Evolutionary conservation across 2,329 filamentous ascomycete species (phyloP).

Genomic region (Acrocalymma vagum): DNA sequence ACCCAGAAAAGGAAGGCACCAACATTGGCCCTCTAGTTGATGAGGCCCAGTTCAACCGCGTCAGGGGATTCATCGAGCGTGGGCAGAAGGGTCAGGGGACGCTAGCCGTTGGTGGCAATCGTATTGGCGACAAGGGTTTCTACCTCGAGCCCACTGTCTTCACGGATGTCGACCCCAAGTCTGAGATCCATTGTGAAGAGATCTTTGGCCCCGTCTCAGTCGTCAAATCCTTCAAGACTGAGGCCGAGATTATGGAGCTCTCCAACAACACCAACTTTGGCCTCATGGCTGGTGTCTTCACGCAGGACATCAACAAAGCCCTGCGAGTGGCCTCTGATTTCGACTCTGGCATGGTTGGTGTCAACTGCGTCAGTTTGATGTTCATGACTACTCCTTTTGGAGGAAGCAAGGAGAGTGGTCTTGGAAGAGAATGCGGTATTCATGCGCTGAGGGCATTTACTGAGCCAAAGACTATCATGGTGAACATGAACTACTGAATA

Average conservation of each 20-base stretch:
- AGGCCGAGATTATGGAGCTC: slow-evolving; percentile 49
- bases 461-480: slow-evolving; percentile 61
- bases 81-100: slow-evolving; percentile 39
- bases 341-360: slow-evolving; percentile 44
- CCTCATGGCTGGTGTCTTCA: slow-evolving; percentile 49
- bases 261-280: slow-evolving; percentile 50
- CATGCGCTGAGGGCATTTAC: slow-evolving; percentile 59
- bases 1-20: slow-evolving; percentile 36
- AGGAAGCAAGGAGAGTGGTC: slow-evolving; percentile 60
- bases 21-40: slow-evolving; percentile 46
- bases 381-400: slow-evolving; percentile 58
- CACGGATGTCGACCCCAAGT: slow-evolving; percentile 40
- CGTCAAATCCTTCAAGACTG: slow-evolving; percentile 46
- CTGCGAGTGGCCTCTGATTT: slow-evolving; percentile 42
- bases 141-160: slow-evolving; percentile 44
- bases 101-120: slow-evolving; percentile 43
- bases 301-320: slow-evolving; percentile 49
- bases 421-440: slow-evolving; percentile 60
- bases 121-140: slow-evolving; percentile 39
- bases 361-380: slow-evolving; percentile 43
- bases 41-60: slow-evolving; percentile 43
- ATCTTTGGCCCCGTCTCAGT: slow-evolving; percentile 50
- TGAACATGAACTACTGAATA: slow-evolving; percentile 49
- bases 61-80: slow-evolving; percentile 45
- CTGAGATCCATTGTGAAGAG: slow-evolving; percentile 47